Percentiles rank a stretch among this genome's conserved stretches.
phyloP scores from a whole-genome alignment of 306 rosid species.

The Citrullus mucosospermus region DNA sequence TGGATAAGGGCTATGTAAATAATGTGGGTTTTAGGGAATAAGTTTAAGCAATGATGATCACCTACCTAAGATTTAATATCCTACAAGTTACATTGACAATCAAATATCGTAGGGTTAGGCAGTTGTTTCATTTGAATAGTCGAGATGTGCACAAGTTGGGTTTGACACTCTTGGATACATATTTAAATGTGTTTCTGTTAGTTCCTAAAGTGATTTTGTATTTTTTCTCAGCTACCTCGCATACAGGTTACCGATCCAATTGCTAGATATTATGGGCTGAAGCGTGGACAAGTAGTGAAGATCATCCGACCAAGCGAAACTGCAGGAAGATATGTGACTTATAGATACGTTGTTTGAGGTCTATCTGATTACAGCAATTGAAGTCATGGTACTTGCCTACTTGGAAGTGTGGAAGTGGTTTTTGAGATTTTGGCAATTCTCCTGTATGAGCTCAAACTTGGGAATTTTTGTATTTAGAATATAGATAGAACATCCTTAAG shows the following conservation, averaged over 20 bases:
- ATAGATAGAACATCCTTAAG: no score
- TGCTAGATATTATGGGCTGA: slow-evolving; percentile 75
- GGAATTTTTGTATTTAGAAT: no score
- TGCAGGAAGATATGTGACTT: slow-evolving; percentile 75
- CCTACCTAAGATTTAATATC: no score
- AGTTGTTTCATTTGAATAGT: no score
- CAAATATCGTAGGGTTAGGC: no score
- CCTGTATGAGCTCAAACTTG: background rate
- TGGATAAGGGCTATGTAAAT: no score
- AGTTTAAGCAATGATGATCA: no score
- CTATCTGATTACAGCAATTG: background rate
- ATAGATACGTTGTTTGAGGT: slow-evolving; percentile 51
- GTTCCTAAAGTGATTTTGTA: background rate
- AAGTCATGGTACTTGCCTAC: background rate
- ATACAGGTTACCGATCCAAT: slow-evolving; percentile 75
- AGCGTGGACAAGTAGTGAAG: slow-evolving; percentile 87
- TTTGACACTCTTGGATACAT: background rate
- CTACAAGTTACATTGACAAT: no score
- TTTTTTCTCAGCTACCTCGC: slow-evolving; percentile 54
- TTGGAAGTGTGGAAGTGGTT: background rate
- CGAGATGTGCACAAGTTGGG: no score
- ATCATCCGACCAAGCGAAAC: slow-evolving; percentile 75
- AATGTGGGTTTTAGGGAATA: no score
- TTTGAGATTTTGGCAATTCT: background rate
- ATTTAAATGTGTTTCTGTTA: background rate